Evolutionary conservation across 805 yeast species (phyloP).

Genomic region (Wickerhamiella parazyma): DNA sequence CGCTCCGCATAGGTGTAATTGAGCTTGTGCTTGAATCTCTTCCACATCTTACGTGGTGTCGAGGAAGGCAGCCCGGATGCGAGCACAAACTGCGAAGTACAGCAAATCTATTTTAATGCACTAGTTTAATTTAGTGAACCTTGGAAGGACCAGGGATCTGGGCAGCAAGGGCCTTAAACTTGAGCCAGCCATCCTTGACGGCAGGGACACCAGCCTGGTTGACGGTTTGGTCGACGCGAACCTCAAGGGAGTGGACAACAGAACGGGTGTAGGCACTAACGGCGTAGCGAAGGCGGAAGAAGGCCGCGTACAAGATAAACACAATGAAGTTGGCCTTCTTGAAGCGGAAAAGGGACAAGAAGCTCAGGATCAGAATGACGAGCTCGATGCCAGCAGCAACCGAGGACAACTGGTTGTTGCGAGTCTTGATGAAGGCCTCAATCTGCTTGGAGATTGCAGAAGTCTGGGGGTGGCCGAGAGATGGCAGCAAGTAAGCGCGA

Average conservation of each 20-base stretch:
- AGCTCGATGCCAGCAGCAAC: constrained; percentile 50
- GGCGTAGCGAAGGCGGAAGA: constrained; percentile 67
- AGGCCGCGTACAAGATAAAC: constrained; percentile 37
- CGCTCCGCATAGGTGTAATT: constrained; percentile 15
- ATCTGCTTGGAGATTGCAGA: constrained; percentile 23
- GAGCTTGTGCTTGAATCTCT: constrained; percentile 8
- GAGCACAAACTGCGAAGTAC: background rate
- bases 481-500: constrained; percentile 54
- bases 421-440: constrained; percentile 34
- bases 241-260: constrained; percentile 55
- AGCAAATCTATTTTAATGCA: background rate
- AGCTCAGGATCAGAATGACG: constrained; percentile 26
- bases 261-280: constrained; percentile 59
- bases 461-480: constrained; percentile 30
- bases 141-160: constrained; percentile 11
- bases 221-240: constrained; percentile 45
- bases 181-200: constrained; percentile 38
- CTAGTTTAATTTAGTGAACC: background rate
- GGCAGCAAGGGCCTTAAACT: constrained; percentile 28
- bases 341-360: constrained; percentile 36
- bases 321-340: constrained; percentile 46
- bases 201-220: constrained; percentile 38
- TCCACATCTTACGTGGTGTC: background rate
- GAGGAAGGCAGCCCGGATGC: background rate
- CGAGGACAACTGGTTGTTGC: constrained; percentile 47